A percentile compares a stretch with the other conserved stretches of the same genome.
Conservation (phyloP, 2,329 filamentous ascomycete genomes). For the Colletotrichum costaricense region DNA sequence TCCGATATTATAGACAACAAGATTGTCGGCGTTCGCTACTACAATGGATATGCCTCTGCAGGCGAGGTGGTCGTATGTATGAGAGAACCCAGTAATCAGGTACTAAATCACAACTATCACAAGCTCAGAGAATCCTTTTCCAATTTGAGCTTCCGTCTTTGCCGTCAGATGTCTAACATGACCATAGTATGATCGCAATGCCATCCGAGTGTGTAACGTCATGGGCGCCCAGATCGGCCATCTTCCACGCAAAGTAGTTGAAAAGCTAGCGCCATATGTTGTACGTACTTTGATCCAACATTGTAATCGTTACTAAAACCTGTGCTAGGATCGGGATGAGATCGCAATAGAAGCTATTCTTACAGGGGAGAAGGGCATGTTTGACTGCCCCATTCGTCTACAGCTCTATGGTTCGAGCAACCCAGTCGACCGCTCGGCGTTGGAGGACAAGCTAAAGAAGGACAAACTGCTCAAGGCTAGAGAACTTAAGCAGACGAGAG, state of each 20-base stretch:
- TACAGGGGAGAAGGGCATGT: conserved; percentile 72
- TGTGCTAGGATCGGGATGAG: conserved; percentile 62
- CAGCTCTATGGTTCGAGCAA: conserved; percentile 76
- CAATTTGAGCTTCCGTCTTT: not conserved
- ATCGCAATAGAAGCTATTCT: conserved; percentile 77
- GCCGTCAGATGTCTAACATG: not conserved
- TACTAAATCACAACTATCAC: conserved; percentile 38
- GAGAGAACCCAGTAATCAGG: conserved; percentile 74
- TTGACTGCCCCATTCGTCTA: conserved; percentile 78
- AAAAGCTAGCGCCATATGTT: conserved; percentile 80
- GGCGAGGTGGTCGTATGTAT: conserved; percentile 73
- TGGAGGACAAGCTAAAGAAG: conserved; percentile 72
- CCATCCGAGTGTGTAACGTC: conserved; percentile 83
- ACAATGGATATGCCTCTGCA: conserved; percentile 69
- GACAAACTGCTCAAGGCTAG: conserved; percentile 72
- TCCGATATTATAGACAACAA: conserved; percentile 51
- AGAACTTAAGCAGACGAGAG: conserved; percentile 65
- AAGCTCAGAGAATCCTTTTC: not conserved
- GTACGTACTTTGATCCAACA: conserved; percentile 52
- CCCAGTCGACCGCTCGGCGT: conserved; percentile 57
- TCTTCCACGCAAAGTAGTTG: conserved; percentile 73
- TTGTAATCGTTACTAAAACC: conserved; percentile 12
- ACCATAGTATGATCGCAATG: conserved; percentile 75
- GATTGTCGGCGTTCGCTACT: conserved; percentile 68
- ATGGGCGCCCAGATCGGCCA: conserved; percentile 82